Evolutionary conservation across 176 grass and related monocot genomes (phyloP), one percentile per base, ranked within the genome.

Genomic region (Oropetium thomaeum): DNA sequence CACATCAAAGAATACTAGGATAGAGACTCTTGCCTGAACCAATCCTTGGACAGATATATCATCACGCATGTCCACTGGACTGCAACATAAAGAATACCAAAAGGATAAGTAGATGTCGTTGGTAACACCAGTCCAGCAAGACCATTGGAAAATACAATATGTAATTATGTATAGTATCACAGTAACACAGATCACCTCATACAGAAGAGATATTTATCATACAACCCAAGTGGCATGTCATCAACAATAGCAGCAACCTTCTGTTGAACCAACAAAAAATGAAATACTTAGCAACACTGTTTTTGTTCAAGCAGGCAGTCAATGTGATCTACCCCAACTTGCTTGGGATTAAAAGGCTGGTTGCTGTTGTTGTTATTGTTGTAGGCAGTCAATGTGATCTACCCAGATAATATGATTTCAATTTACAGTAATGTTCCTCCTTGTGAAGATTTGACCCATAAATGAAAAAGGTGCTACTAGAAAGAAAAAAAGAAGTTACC

Each of bases 131-230:
- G 8, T 83, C 15, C 39, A 70, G 25, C n/a, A 74, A 76, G 31
- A 25, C 30, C 26, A 60, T 84, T 47, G 1, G 15, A 69, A 51
- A 69, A 14, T 41, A 40, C 23, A 67, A 48, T n/a, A 25, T 45
- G 33, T 55, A 19, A 67, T 39, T n/a, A 25, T 45, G 33, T 55
- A 19, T 13, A 52, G 64, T 7, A 53, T 13, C 35, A 54, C 40
- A 64, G 62, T 61, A 58, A 7, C 23, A 33, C 28, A 35, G 20
- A 25, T 78, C 79, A 98, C 95, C 95, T 98, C 39, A 84, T 57
- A 76, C 95, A 93, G 81, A 98, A 98, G 68, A 94, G 74, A 52
- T 98, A 98, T 66, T 98, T 98, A 57, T 98, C 88, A 81, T 94
- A 86, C 69, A 98, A 44, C 28, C 80, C 81, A 59, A 98, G 89